These are phyloP conservation scores for Ganoderma lucidum DNA, from an alignment of 1,284 basidiomycete species.

Conservation along the genomic window DNA sequence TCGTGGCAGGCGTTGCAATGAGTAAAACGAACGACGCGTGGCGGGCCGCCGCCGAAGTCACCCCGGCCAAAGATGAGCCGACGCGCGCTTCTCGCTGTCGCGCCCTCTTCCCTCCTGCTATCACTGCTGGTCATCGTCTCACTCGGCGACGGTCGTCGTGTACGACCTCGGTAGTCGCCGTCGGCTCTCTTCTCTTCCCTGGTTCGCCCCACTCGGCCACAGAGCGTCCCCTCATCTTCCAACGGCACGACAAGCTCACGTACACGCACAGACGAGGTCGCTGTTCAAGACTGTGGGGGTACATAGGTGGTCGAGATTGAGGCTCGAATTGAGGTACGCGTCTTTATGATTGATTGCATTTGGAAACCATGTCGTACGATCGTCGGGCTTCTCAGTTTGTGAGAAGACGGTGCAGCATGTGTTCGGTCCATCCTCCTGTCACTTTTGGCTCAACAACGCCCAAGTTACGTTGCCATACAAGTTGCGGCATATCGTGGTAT, in stretches of 20 bases:
- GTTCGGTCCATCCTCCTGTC: neutral
- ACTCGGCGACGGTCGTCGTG: conserved; percentile 1
- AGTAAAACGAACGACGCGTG: neutral
- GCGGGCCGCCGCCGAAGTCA: neutral
- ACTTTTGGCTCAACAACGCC: neutral
- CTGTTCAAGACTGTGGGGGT: neutral
- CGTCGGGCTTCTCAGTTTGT: neutral
- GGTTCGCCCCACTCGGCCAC: neutral
- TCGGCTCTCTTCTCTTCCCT: neutral
- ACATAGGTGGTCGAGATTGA: neutral
- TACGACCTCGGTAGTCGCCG: neutral
- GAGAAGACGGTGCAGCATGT: neutral
- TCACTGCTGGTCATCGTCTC: neutral
- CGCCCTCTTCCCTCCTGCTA: neutral
- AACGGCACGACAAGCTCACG: neutral
- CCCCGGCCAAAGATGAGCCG: neutral
- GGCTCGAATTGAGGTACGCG: neutral
- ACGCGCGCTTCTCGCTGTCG: neutral
- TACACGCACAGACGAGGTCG: neutral
- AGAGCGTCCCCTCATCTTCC: neutral
- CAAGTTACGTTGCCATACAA: neutral
- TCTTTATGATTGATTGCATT: too few relatives aligned
- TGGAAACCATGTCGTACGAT: neutral
- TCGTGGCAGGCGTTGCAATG: neutral
- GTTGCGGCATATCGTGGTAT: neutral